Evolutionary conservation across 768 basidiomycete species (phyloP).

Genomic region (Neoboletus magnificus): DNA sequence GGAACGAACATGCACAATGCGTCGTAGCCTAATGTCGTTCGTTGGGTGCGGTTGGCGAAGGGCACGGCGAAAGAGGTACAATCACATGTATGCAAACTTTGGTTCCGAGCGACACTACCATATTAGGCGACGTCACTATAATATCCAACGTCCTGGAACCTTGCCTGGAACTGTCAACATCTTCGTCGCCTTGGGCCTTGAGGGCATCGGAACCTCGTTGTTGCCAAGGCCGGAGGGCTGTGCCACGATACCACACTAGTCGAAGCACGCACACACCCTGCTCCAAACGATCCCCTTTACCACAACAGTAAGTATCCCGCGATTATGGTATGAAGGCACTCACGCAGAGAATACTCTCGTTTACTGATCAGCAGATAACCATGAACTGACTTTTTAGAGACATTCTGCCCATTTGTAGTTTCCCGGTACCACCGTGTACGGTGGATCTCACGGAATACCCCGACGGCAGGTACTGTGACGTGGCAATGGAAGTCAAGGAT

Average conservation of each 20-base stretch:
- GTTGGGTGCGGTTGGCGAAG: background rate
- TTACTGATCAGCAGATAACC: background rate
- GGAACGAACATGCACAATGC: background rate
- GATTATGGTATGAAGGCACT: background rate
- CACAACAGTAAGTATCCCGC: background rate
- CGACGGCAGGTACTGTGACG: slow-evolving; percentile 3
- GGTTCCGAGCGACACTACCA: background rate
- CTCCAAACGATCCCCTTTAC: background rate
- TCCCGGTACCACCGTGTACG: background rate
- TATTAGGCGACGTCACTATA: background rate
- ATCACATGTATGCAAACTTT: background rate
- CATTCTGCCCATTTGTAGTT: background rate
- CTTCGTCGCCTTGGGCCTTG: background rate
- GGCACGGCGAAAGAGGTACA: too few species aligned
- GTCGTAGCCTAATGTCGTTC: too few species aligned
- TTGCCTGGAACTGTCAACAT: background rate
- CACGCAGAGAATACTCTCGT: background rate
- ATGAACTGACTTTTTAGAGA: background rate
- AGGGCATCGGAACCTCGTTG: background rate
- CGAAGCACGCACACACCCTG: background rate
- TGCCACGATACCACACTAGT: background rate
- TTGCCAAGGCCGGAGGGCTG: background rate
- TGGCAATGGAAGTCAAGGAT: slow-evolving; percentile 6
- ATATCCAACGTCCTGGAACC: background rate
- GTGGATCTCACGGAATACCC: background rate